These are phyloP conservation scores for Pugionium dolabratum DNA, from an alignment of 345 rosid genomes.

Conservation along the genomic window DNA sequence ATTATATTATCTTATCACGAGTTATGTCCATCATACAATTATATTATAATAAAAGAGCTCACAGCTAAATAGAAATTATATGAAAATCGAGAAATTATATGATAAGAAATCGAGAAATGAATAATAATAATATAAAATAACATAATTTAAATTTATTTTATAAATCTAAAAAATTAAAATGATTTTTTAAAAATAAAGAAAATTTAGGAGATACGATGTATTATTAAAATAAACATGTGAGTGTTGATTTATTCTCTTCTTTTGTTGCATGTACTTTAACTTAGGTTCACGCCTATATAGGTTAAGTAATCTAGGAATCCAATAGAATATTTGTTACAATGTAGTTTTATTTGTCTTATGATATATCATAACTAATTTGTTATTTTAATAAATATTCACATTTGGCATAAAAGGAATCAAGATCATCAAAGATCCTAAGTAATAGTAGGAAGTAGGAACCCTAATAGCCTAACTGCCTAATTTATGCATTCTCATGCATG, in stretches of 20 bases:
- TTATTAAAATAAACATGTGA: too few relatives aligned
- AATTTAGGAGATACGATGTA: too few relatives aligned
- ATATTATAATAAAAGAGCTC: neutral
- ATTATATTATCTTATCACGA: slow-evolving; percentile 41
- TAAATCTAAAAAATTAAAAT: too few relatives aligned
- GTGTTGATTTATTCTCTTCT: too few relatives aligned
- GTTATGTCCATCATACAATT: slow-evolving; percentile 31
- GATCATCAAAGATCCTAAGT: slow-evolving; percentile 30
- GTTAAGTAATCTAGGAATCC: slow-evolving; percentile 11
- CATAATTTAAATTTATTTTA: too few relatives aligned
- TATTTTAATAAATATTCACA: too few relatives aligned
- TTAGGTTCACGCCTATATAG: neutral
- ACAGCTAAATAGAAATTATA: neutral
- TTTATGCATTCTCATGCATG: slow-evolving; percentile 25
- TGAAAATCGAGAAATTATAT: neutral
- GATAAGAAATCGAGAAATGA: neutral
- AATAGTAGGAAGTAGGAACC: slow-evolving; percentile 29
- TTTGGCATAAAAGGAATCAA: slow-evolving; percentile 27
- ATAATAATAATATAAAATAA: too few relatives aligned
- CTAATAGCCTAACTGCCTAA: slow-evolving; percentile 3
- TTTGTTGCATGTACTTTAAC: neutral
- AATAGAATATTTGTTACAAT: neutral
- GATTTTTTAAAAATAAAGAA: too few relatives aligned
- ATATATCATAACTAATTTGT: too few relatives aligned
- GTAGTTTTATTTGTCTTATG: too few relatives aligned